A percentile compares a stretch with the other conserved stretches of the same genome.
These are phyloP conservation scores for Epichloe baconii DNA, from an alignment of 2,329 filamentous ascomycete genomes.

Conservation along the genomic window DNA sequence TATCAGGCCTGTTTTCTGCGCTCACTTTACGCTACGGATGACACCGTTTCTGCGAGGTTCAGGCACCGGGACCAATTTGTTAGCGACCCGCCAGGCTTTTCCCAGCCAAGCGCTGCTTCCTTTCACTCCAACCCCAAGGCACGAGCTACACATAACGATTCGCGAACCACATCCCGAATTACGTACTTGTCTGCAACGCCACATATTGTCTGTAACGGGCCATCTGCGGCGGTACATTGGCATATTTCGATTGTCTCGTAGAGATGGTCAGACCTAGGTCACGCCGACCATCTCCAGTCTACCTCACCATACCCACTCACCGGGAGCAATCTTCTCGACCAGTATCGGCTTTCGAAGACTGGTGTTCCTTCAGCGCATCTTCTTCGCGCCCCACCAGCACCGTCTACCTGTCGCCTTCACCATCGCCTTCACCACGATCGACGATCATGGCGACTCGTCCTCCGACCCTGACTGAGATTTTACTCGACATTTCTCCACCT, in stretches of 20 bases:
- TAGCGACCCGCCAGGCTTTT: neutral
- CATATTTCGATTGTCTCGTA: neutral
- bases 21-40: neutral
- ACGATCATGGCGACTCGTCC: conserved; percentile 22
- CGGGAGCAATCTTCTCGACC: conserved; percentile 30
- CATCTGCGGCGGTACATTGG: neutral
- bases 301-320: conserved; percentile 25
- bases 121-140: neutral
- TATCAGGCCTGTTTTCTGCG: neutral
- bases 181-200: neutral
- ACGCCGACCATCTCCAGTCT: conserved; percentile 30
- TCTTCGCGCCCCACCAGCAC: conserved; percentile 29
- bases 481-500: conserved; percentile 71
- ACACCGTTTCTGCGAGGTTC: neutral
- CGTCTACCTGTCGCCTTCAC: conserved; percentile 30
- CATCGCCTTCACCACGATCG: conserved; percentile 25
- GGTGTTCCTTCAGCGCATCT: conserved; percentile 26
- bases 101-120: neutral
- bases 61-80: neutral
- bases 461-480: conserved; percentile 74
- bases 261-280: conserved; percentile 25
- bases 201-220: neutral
- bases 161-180: neutral
- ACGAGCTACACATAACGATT: neutral
- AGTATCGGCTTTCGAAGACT: conserved; percentile 32